Conservation (phyloP, 2,329 filamentous ascomycete species). For the Neurospora crassa region DNA sequence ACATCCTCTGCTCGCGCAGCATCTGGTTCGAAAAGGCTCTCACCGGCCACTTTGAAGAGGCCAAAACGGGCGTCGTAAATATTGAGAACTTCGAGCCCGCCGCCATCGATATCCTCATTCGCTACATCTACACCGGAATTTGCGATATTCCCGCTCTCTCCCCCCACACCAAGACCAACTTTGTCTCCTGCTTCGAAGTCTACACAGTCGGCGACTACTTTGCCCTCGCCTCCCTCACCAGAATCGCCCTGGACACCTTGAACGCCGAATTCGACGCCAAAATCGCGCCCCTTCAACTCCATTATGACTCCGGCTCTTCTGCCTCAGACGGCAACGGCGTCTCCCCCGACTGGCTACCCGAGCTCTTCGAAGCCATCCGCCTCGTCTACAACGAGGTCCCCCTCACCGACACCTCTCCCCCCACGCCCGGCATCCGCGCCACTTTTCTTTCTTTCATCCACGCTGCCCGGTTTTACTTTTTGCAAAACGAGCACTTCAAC, state of each 20-base stretch:
- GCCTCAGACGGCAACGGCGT: neutral
- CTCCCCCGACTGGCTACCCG: conserved; percentile 11
- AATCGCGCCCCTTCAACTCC: conserved; percentile 9
- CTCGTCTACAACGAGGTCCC: conserved; percentile 13
- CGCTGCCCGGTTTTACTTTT: conserved; percentile 12
- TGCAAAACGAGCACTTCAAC: conserved; percentile 11
- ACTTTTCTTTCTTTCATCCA: conserved; percentile 13
- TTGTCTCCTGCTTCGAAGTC: conserved; percentile 14
- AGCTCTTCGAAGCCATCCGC: conserved; percentile 14
- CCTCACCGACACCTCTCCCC: neutral
- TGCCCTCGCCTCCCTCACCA: conserved; percentile 6
- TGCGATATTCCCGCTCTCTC: conserved; percentile 12
- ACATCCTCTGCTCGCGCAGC: conserved; percentile 18
- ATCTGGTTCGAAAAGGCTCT: conserved; percentile 20
- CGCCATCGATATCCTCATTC: conserved; percentile 12
- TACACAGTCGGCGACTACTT: conserved; percentile 17
- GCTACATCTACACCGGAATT: conserved; percentile 18
- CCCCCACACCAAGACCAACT: conserved; percentile 9
- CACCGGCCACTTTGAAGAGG: conserved; percentile 15
- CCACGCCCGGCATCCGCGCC: conserved; percentile 4
- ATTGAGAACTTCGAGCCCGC: conserved; percentile 16
- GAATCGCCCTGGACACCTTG: conserved; percentile 14
- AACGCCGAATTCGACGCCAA: conserved; percentile 11
- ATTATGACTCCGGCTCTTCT: conserved; percentile 1
- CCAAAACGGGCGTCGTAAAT: conserved; percentile 12